Evolutionary conservation across 2,329 filamentous ascomycete genomes (phyloP).

Genomic region (Nigrospora oryzae): DNA sequence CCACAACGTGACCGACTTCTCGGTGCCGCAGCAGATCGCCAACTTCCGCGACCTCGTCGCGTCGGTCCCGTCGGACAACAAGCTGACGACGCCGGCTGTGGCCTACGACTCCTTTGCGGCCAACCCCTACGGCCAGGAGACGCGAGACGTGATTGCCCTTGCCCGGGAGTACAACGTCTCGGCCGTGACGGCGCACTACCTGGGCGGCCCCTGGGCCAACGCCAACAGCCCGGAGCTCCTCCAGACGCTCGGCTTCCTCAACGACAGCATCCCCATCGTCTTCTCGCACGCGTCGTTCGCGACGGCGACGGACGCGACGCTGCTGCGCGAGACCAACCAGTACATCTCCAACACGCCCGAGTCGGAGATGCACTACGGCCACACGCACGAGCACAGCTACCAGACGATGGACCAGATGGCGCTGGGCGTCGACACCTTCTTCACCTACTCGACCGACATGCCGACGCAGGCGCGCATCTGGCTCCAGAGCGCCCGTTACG

Average conservation of each 20-base stretch:
- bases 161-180: conserved; percentile 29
- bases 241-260: conserved; percentile 27
- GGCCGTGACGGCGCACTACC: conserved; percentile 35
- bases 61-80: conserved; percentile 13
- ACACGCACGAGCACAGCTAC: conserved; percentile 33
- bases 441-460: conserved; percentile 41
- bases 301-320: conserved; percentile 24
- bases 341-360: conserved; percentile 50
- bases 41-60: conserved; percentile 28
- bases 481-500: conserved; percentile 36
- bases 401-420: conserved; percentile 39
- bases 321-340: conserved; percentile 40
- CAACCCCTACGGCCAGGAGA: conserved; percentile 14
- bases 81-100: conserved; percentile 27
- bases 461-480: conserved; percentile 44
- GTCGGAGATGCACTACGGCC: conserved; percentile 51
- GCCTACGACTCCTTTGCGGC: conserved; percentile 30
- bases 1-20: conserved; percentile 23
- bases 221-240: conserved; percentile 30
- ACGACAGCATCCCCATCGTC: conserved; percentile 36
- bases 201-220: conserved; percentile 28
- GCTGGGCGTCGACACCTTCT: conserved; percentile 46
- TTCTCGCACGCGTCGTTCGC: conserved; percentile 43
- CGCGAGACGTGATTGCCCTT: conserved; percentile 21
- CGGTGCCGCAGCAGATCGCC: conserved; percentile 25